Conservation (phyloP, 768 basidiomycete species). For the Suillus subalutaceus region DNA sequence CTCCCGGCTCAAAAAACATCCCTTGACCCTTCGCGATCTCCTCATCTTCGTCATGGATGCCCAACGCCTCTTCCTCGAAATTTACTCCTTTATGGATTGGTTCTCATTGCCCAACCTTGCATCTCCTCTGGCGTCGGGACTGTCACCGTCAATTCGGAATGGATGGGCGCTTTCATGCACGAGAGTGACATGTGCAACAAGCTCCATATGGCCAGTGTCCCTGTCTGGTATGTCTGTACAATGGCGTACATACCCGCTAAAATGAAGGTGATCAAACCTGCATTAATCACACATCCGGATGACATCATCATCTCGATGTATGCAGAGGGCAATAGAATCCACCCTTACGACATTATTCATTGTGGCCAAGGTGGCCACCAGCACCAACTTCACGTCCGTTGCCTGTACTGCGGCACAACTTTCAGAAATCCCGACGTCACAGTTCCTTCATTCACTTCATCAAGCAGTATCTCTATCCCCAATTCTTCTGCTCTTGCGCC, state of each 20-base stretch:
- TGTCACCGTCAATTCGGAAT: neutral
- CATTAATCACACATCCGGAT: neutral
- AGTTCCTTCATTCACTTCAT: neutral
- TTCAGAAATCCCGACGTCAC: neutral
- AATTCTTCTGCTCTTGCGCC: neutral
- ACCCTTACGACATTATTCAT: neutral
- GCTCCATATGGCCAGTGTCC: neutral
- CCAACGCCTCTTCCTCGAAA: neutral
- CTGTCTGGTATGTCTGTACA: neutral
- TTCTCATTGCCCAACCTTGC: neutral
- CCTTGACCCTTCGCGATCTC: neutral
- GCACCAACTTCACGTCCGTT: neutral
- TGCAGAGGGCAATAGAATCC: neutral
- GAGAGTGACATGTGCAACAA: neutral
- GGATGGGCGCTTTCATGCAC: neutral
- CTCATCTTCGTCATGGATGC: neutral
- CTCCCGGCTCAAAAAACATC: neutral
- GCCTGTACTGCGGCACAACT: neutral
- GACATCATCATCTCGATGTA: neutral
- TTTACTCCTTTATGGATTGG: neutral
- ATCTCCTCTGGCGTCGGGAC: neutral
- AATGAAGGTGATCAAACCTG: neutral
- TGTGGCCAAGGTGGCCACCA: neutral
- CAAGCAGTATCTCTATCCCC: neutral
- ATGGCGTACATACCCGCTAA: neutral